A percentile compares a stretch with the other conserved stretches of the same genome.
These are phyloP conservation scores for Pugionium cornutum DNA, from an alignment of 345 rosid species.

Conservation along the genomic window DNA sequence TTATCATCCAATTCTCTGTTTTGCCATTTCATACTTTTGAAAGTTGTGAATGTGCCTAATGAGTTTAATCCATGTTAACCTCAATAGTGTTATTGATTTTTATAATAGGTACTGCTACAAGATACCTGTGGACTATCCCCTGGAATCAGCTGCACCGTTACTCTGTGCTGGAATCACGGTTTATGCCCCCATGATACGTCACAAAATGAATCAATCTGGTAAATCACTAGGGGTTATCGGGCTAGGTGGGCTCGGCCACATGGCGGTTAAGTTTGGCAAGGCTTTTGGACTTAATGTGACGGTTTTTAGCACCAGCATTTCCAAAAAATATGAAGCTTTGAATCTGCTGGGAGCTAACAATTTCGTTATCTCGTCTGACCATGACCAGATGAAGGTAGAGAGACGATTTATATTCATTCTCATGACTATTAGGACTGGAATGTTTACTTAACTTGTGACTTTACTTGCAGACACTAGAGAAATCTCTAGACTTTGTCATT, in stretches of 20 bases:
- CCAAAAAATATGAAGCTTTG: constrained; percentile 85
- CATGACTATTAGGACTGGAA: not conserved
- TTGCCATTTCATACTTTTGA: not conserved
- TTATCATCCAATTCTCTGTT: constrained; percentile 22
- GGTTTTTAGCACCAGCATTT: constrained; percentile 75
- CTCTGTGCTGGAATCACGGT: constrained; percentile 94
- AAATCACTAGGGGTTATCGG: constrained; percentile 83
- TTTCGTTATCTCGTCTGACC: constrained; percentile 72
- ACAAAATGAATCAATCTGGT: constrained; percentile 82
- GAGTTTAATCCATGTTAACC: not conserved
- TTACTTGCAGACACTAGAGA: constrained; percentile 54
- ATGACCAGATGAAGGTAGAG: constrained; percentile 75
- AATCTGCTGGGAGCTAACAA: constrained; percentile 61
- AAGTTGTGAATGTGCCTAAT: not conserved
- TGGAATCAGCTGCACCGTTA: constrained; percentile 77
- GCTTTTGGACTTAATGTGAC: constrained; percentile 83
- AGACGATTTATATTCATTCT: not conserved
- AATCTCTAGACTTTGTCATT: constrained; percentile 72
- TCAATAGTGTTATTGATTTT: too few relatives aligned
- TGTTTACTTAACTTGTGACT: constrained; percentile 3
- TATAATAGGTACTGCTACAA: constrained; percentile 70
- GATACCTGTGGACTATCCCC: constrained; percentile 66
- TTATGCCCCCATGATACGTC: constrained; percentile 77
- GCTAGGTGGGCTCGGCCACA: constrained; percentile 92
- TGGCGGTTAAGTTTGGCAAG: constrained; percentile 96